Percentiles rank a stretch among this genome's conserved stretches.
These are phyloP conservation scores for Codiaeum variegatum DNA, from an alignment of 441 rosid species.

Conservation along the genomic window DNA sequence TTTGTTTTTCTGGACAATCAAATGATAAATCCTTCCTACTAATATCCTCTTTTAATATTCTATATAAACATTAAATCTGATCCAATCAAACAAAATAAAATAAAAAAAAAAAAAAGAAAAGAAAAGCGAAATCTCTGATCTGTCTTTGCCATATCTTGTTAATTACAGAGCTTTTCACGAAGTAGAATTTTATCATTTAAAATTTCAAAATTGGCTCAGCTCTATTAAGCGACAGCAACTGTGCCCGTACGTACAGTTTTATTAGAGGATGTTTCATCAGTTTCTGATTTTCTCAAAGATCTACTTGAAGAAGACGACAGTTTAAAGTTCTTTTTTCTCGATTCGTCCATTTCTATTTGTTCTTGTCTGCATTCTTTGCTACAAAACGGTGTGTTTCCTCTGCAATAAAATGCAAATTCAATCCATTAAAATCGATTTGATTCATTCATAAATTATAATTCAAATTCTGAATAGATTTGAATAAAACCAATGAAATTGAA, in stretches of 20 bases:
- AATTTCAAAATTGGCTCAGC: constrained; percentile 2
- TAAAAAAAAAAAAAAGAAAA: neutral
- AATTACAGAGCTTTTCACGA: neutral
- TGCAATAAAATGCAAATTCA: constrained; percentile 26
- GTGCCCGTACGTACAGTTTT: constrained; percentile 43
- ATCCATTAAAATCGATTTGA: neutral
- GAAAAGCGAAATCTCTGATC: neutral
- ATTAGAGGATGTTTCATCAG: constrained; percentile 30
- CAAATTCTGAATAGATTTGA: no score
- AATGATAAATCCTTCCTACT: neutral
- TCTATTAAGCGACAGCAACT: constrained; percentile 43
- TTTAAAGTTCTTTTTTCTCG: constrained; percentile 49
- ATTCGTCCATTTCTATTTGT: constrained; percentile 76
- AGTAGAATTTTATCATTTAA: neutral
- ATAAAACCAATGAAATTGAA: no score
- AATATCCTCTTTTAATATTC: neutral
- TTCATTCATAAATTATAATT: no score
- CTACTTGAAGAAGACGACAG: constrained; percentile 35
- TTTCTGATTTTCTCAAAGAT: constrained; percentile 39
- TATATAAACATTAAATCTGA: neutral
- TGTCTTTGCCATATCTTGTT: neutral
- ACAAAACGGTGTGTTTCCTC: constrained; percentile 89
- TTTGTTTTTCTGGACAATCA: neutral
- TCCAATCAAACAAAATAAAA: neutral
- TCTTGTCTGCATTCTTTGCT: constrained; percentile 89